Percentiles rank a stretch among this genome's conserved stretches.
These are phyloP conservation scores for Protomyces inundatus DNA, from an alignment of 1,139 yeast genomes.

Conservation along the genomic window DNA sequence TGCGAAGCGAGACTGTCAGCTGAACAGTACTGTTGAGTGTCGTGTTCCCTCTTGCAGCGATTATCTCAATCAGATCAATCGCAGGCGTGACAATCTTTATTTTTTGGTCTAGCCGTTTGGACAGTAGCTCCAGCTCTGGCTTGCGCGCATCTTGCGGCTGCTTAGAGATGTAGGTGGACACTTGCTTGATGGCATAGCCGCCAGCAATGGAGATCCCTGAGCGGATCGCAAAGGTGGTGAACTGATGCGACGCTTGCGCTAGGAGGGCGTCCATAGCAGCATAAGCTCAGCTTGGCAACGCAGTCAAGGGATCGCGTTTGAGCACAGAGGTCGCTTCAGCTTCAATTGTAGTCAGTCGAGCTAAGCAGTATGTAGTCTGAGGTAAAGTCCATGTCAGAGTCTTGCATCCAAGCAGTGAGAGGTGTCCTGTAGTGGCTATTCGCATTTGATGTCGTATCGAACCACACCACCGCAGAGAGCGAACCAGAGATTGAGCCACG, in stretches of 20 bases:
- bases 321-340: too few relatives aligned
- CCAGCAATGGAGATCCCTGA: conserved; percentile 30
- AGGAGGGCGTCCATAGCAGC: conserved; percentile 16
- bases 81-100: conserved; percentile 54
- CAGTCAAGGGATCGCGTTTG: not conserved
- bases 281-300: not conserved
- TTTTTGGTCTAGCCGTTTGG: conserved; percentile 28
- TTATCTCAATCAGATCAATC: conserved; percentile 61
- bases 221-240: conserved; percentile 30
- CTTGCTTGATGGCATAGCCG: conserved; percentile 28
- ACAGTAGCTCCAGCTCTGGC: conserved; percentile 20
- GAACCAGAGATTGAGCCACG: too few relatives aligned
- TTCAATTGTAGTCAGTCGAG: too few relatives aligned
- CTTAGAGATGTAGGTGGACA: conserved; percentile 27
- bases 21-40: conserved; percentile 54
- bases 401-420: too few relatives aligned
- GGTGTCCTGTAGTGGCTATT: too few relatives aligned
- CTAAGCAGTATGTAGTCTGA: too few relatives aligned
- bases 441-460: too few relatives aligned
- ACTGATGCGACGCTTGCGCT: conserved; percentile 27
- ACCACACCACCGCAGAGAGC: too few relatives aligned
- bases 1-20: conserved; percentile 53
- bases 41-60: conserved; percentile 69
- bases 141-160: conserved; percentile 23
- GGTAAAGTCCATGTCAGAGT: too few relatives aligned